These are phyloP conservation scores for Xylaria castorea DNA, from an alignment of 495 filamentous ascomycete genomes.

Conservation along the genomic window DNA sequence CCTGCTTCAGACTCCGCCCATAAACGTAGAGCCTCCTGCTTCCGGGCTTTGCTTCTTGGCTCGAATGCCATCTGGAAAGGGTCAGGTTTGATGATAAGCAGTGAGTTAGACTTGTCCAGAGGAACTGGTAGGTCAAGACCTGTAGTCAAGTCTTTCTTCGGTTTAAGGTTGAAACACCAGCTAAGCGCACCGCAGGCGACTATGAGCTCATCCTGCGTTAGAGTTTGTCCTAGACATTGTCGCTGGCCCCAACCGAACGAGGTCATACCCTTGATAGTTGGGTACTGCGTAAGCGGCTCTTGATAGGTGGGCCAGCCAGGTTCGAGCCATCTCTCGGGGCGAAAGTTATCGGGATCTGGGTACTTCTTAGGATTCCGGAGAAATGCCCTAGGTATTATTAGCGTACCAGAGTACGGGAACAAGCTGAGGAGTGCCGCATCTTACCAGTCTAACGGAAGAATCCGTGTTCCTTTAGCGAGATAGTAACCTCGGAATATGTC, in stretches of 20 bases:
- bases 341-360: constrained; percentile 58
- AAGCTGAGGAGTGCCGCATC: neutral
- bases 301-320: constrained; percentile 60
- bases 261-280: constrained; percentile 52
- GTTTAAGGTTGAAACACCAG: constrained; percentile 58
- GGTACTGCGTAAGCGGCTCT: constrained; percentile 51
- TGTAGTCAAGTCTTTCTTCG: constrained; percentile 42
- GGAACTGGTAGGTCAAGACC: constrained; percentile 47
- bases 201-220: constrained; percentile 60
- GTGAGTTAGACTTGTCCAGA: constrained; percentile 49
- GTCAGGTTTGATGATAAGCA: constrained; percentile 53
- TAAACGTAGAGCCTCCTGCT: constrained; percentile 39
- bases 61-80: constrained; percentile 52
- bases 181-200: constrained; percentile 52
- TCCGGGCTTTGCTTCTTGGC: constrained; percentile 42
- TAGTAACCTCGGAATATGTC: constrained; percentile 54
- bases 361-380: constrained; percentile 54
- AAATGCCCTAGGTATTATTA: constrained; percentile 43
- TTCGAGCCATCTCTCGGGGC: constrained; percentile 58
- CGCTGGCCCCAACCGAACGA: constrained; percentile 68
- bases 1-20: constrained; percentile 38
- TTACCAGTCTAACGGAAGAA: constrained; percentile 60
- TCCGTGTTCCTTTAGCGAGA: constrained; percentile 53
- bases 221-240: constrained; percentile 62
- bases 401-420: neutral